Evolutionary conservation across 805 yeast genomes (phyloP).

Genomic region (Pichia nanzhaoensis): DNA sequence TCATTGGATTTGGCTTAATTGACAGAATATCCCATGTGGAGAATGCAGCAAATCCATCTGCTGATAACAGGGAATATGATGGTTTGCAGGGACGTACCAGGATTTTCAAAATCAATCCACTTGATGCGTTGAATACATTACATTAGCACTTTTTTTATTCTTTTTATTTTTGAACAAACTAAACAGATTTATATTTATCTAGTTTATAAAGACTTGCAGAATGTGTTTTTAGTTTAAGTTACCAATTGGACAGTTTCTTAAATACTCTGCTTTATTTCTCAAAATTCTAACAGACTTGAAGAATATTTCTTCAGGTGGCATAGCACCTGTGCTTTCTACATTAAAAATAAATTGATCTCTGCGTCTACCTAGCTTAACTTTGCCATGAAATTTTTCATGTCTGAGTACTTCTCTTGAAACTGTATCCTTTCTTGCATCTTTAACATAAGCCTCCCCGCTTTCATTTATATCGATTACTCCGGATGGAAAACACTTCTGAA

Average conservation of each 20-base stretch:
- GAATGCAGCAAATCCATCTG: constrained; percentile 15
- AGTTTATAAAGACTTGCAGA: neutral
- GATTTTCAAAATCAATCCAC: constrained; percentile 32
- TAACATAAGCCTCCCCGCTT: constrained; percentile 66
- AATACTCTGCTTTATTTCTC: constrained; percentile 75
- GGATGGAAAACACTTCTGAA: constrained; percentile 85
- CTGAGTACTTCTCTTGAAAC: constrained; percentile 95
- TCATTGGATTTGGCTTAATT: constrained; percentile 23
- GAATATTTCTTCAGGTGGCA: constrained; percentile 95
- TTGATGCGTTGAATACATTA: constrained; percentile 18
- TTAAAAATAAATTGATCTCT: constrained; percentile 92
- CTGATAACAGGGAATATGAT: constrained; percentile 26
- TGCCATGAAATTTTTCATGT: constrained; percentile 83
- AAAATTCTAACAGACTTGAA: constrained; percentile 82
- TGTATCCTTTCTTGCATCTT: constrained; percentile 90
- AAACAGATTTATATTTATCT: neutral
- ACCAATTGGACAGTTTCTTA: constrained; percentile 72
- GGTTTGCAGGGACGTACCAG: constrained; percentile 40
- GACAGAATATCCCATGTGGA: constrained; percentile 23
- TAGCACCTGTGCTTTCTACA: constrained; percentile 93
- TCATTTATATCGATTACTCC: constrained; percentile 81
- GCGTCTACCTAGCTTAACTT: constrained; percentile 84
- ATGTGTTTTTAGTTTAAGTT: constrained; percentile 20
- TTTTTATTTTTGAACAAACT: neutral
- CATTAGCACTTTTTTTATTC: neutral